Evolutionary conservation across 495 filamentous ascomycete genomes (phyloP), one percentile per base, ranked within the genome.

Genomic region (Rhizodiscina lignyota): DNA sequence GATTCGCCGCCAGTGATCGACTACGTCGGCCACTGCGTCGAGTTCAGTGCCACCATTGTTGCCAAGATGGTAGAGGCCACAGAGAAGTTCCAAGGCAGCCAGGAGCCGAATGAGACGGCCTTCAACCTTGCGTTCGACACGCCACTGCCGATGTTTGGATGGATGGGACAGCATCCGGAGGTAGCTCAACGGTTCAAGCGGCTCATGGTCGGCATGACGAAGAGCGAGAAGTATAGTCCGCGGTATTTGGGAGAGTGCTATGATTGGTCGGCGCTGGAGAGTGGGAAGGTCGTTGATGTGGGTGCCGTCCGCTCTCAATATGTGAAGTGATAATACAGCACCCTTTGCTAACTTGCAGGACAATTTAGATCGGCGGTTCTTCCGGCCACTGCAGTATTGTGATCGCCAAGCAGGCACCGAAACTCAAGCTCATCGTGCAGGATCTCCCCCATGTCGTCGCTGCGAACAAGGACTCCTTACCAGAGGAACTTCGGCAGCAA

Each of bases 351-450:
- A 21, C 21, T 6, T 18, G 18, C 5, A 6, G 4, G 18, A 34
- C 32, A 13, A 28, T 21, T 11, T 36, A 5, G 24, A 27, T 27
- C 24, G 24, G 24, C 24, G 61, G 62, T 13, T 60, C 58, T 3
- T 49, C 43, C 13, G 62, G 61, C 16, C 56, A 60, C 42, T 51
- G 56, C 18, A 45, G 49, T 21, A 41, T 51, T 18, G 55, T 47
- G 5, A 40, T 64, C 16, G 55, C 58, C 1, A 40, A 46, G 21
- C 27, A 44, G 18, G 56, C 52, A 37, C 50, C 53, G 3, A 37
- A 50, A n/a, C 44, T 59, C 18, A 50, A 37, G 21, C 56, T 63
- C 32, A 38, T 53, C 13, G 47, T 65, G 10, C 49, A 65, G 47
- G 61, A 65, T 39, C 34, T 55, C 20, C 36, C 35, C 1, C 35